Evolutionary conservation across 306 rosid genomes (phyloP).

Genomic region (Rubus parviflorus): DNA sequence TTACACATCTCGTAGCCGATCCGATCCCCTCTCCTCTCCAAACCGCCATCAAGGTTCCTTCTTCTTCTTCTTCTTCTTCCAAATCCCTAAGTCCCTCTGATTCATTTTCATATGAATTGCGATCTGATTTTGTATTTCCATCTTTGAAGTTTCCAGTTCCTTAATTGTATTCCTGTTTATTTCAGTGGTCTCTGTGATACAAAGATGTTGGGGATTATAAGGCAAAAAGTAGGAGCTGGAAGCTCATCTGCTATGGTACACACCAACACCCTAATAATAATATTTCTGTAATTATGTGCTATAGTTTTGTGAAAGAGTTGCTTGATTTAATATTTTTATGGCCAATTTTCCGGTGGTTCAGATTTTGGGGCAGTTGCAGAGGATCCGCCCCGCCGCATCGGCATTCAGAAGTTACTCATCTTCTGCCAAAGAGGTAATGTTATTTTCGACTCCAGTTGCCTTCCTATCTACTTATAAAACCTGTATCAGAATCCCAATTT

Average conservation of each 20-base stretch:
- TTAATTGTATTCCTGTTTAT: background rate
- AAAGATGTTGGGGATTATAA: constrained; percentile 67
- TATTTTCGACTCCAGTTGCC: background rate
- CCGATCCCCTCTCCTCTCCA: constrained; percentile 13
- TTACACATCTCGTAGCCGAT: constrained; percentile 9
- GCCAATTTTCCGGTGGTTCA: background rate
- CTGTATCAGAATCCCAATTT: background rate
- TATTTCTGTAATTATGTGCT: background rate
- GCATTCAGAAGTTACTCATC: constrained; percentile 65
- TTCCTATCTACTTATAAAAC: background rate
- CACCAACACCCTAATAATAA: background rate
- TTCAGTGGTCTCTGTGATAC: constrained; percentile 10
- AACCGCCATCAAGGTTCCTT: constrained; percentile 11
- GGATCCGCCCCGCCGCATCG: constrained; percentile 54
- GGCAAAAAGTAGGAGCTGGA: constrained; percentile 53
- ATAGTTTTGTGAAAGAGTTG: background rate
- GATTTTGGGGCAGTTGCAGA: constrained; percentile 44
- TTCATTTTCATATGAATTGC: background rate
- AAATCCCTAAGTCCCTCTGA: background rate
- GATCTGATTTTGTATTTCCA: constrained; percentile 4
- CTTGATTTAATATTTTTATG: background rate
- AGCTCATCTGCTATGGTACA: constrained; percentile 44
- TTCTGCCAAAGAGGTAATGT: constrained; percentile 65
- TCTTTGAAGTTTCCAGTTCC: too few species aligned
- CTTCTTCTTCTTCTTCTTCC: background rate